Evolutionary conservation across 2,329 filamentous ascomycete species (phyloP).

Genomic region (Aspergillus uvarum): DNA sequence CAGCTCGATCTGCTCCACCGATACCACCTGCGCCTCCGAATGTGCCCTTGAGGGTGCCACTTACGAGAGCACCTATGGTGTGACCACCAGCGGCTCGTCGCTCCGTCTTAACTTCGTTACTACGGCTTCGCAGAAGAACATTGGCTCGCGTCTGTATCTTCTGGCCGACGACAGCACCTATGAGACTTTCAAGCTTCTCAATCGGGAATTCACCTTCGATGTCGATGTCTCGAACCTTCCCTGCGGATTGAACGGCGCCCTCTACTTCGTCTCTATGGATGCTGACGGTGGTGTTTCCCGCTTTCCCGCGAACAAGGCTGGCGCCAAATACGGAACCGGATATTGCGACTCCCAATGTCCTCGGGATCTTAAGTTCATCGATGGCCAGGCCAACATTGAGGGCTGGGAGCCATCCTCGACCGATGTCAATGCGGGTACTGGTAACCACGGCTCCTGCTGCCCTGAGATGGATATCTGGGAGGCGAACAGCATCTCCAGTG

Average conservation of each 20-base stretch:
- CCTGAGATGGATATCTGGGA: slow-evolving; percentile 71
- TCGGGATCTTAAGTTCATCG: slow-evolving; percentile 49
- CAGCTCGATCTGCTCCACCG: slow-evolving; percentile 49
- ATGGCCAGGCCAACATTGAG: slow-evolving; percentile 55
- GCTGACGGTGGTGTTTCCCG: slow-evolving; percentile 58
- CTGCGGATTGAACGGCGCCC: slow-evolving; percentile 70
- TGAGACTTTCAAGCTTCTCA: slow-evolving; percentile 63
- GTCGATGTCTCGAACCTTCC: slow-evolving; percentile 67
- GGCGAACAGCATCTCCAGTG: slow-evolving; percentile 64
- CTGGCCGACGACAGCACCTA: slow-evolving; percentile 63
- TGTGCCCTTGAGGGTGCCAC: slow-evolving; percentile 59
- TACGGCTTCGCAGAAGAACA: slow-evolving; percentile 34
- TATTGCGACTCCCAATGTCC: slow-evolving; percentile 64
- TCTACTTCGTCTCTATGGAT: slow-evolving; percentile 65
- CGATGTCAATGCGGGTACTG: slow-evolving; percentile 56
- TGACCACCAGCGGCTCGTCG: slow-evolving; percentile 50
- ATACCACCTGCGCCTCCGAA: slow-evolving; percentile 53
- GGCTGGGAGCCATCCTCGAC: slow-evolving; percentile 53
- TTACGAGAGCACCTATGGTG: slow-evolving; percentile 54
- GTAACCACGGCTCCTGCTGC: slow-evolving; percentile 62
- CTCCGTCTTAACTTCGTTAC: slow-evolving; percentile 53
- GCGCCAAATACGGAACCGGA: slow-evolving; percentile 61
- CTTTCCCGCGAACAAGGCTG: slow-evolving; percentile 55
- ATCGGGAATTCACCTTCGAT: slow-evolving; percentile 71
- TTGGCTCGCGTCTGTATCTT: slow-evolving; percentile 61